A percentile compares a stretch with the other conserved stretches of the same genome.
phyloP scores from a whole-genome alignment of 1,284 basidiomycete species.

The Ceratobasidium theobromae region DNA sequence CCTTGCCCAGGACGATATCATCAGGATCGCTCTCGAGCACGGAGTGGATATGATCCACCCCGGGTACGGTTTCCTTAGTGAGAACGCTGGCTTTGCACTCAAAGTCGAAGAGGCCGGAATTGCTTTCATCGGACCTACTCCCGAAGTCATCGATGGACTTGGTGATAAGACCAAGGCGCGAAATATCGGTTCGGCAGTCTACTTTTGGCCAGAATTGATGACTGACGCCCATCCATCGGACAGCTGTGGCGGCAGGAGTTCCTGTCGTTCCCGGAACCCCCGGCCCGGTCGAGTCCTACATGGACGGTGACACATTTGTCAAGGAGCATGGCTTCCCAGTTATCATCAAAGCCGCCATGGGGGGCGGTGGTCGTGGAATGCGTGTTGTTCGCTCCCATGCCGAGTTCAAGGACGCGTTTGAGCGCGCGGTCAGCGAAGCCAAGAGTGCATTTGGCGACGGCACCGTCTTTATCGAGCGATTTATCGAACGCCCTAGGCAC shows the following conservation, averaged over 20 bases:
- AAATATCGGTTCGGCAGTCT: constrained; percentile 60
- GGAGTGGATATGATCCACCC: constrained; percentile 99
- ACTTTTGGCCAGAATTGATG: constrained; percentile 29
- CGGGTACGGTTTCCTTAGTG: constrained; percentile 98
- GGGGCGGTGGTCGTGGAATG: constrained; percentile 98
- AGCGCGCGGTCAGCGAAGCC: constrained; percentile 93
- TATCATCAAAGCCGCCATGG: constrained; percentile 98
- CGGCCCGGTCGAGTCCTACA: constrained; percentile 83
- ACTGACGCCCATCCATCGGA: constrained; percentile 19
- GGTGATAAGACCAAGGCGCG: constrained; percentile 99
- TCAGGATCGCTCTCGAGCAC: constrained; percentile 91
- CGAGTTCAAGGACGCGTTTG: constrained; percentile 88
- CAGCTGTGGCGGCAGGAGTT: constrained; percentile 84
- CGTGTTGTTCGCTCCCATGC: constrained; percentile 92
- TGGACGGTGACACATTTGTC: constrained; percentile 85
- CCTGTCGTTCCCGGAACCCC: constrained; percentile 98
- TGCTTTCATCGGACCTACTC: constrained; percentile 94
- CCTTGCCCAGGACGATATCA: constrained; percentile 96
- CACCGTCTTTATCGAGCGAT: constrained; percentile 97
- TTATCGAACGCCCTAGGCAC: constrained; percentile 93
- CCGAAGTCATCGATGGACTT: constrained; percentile 95
- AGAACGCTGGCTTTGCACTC: constrained; percentile 93
- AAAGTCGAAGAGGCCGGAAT: constrained; percentile 98
- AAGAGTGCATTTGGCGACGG: constrained; percentile 97
- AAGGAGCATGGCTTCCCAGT: constrained; percentile 96